Percentiles rank a stretch among this genome's conserved stretches.
These are phyloP conservation scores for Arthroderma sp. DNA, from an alignment of 2,329 filamentous ascomycete species.

Conservation along the genomic window DNA sequence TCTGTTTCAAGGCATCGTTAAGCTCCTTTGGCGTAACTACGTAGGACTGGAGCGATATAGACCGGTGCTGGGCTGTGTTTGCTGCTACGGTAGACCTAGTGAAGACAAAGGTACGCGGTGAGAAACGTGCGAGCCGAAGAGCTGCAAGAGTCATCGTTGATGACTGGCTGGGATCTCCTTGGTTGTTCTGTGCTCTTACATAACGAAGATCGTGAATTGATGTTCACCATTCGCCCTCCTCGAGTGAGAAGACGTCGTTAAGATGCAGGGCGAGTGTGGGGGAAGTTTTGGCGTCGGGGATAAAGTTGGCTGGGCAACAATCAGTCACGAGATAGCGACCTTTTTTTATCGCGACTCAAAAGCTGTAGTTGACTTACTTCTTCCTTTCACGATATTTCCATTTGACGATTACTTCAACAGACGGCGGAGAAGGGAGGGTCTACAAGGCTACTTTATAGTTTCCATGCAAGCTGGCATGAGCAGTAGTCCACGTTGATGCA, in stretches of 20 bases:
- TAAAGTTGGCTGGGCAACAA: conserved; percentile 3
- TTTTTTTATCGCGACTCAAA: too few species aligned
- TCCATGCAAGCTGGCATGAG: not conserved
- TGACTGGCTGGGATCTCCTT: not conserved
- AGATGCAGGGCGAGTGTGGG: too few species aligned
- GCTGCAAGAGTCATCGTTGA: conserved; percentile 26
- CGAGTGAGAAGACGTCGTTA: not conserved
- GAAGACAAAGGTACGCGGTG: conserved; percentile 7
- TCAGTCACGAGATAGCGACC: not conserved
- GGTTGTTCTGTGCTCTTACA: conserved; percentile 18
- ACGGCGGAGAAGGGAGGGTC: not conserved
- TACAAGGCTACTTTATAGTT: not conserved
- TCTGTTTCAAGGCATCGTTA: conserved; percentile 66
- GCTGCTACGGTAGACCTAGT: conserved; percentile 10
- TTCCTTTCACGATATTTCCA: not conserved
- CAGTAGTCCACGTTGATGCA: not conserved
- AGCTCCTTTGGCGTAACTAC: conserved; percentile 78
- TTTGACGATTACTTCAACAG: too few species aligned
- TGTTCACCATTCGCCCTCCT: not conserved
- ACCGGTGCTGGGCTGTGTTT: conserved; percentile 30
- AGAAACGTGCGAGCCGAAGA: conserved; percentile 20
- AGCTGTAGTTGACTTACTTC: not conserved
- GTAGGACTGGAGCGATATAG: conserved; percentile 58
- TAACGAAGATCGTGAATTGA: conserved; percentile 12
- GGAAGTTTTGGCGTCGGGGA: not conserved